Base-by-base conservation (phyloP, 257 asterid genomes). In the Scutellaria minor region DNA sequence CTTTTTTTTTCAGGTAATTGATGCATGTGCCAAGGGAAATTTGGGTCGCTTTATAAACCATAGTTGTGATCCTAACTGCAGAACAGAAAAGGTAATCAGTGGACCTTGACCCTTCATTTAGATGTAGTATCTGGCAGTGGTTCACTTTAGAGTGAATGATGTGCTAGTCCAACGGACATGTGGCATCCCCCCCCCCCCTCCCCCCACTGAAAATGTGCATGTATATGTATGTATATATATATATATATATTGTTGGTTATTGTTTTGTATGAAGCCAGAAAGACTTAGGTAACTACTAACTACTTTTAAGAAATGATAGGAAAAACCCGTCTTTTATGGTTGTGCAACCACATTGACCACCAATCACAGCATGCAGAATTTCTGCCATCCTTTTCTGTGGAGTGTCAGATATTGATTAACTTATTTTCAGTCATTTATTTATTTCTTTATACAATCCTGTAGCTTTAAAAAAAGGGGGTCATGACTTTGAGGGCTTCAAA, bases 41-140 rank as follows among this genome's bases (percentile, higher is more conserved):
- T 72, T 90, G 88, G 98, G 97, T 22, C 92, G 98, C 70, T 92
- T 85, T 72, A 88, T 92, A 75, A 92, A 92, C 81, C 98, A 92
- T 70, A 92, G 98, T 55, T 92, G 98, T 79, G 90, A 92, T 74
- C 98, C 98, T 72, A 92, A 90, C 81, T 92, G 98, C 86, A 89
- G 91, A 62, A 92, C 98, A 12, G 98, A 92, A 75, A 92, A 92
- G 96, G 98, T 92, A 83, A 59, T 68, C 37, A 27, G 60, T 74
- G 76, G 54, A 61, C 59, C 75, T 27, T 72, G 61, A 10, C 71
- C 65, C 73, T 62, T 54, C 44, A 44, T 51, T 9, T 14, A 37
- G 57, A 5, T 40, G 22, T 60, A 31, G 37, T 31, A 31, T 31
- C 37, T 31, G 37, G 5, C 44, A 13, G 27, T 18, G 71, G 51